Base-by-base conservation (phyloP, 176 grass and related monocot species). In the Leersia perrieri region DNA sequence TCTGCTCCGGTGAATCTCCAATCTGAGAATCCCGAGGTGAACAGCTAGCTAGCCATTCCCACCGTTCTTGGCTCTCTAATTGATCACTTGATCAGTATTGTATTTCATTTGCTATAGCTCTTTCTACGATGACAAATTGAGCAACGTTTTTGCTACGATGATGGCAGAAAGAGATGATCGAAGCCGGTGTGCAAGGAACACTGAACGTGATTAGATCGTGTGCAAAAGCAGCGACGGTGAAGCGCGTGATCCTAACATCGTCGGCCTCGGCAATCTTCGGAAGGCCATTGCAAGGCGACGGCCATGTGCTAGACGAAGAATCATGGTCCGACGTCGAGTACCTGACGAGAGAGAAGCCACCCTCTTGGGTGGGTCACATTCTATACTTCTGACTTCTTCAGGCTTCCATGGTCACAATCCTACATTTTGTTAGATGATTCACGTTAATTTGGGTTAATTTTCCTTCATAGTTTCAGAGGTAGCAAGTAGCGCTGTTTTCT, bases 1-100 rank as follows among this genome's bases (percentile, higher is more conserved):
- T 90, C 93, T 0, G 90, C 93, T 60, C 93, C 93, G 1, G 78
- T 88, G 76, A 90, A 88, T 9, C 15, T 90, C 49, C 58, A 20
- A 62, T 40, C 84, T 7, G 23, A 87, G 41, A 80, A 88, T 39
- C 36, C 36, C 36, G n/a, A n/a, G 35, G 7, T 38, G 5, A 38
- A 38, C 35, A 38, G 35, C 35, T 38, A 38, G 7, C 35, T 7
- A 38, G 35, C 35, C 35, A 38, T 38, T 38, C n/a, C n/a, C n/a
- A n/a, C n/a, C n/a, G n/a, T n/a, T n/a, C n/a, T n/a, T n/a, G n/a
- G n/a, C n/a, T n/a, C n/a, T n/a, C n/a, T n/a, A n/a, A n/a, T n/a
- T n/a, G n/a, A n/a, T n/a, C n/a, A n/a, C n/a, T n/a, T n/a, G n/a
- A n/a, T n/a, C n/a, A n/a, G n/a, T n/a, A n/a, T n/a, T n/a, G n/a